phyloP scores from a whole-genome alignment of 495 filamentous ascomycete genomes.

The Apodospora peruviana region DNA sequence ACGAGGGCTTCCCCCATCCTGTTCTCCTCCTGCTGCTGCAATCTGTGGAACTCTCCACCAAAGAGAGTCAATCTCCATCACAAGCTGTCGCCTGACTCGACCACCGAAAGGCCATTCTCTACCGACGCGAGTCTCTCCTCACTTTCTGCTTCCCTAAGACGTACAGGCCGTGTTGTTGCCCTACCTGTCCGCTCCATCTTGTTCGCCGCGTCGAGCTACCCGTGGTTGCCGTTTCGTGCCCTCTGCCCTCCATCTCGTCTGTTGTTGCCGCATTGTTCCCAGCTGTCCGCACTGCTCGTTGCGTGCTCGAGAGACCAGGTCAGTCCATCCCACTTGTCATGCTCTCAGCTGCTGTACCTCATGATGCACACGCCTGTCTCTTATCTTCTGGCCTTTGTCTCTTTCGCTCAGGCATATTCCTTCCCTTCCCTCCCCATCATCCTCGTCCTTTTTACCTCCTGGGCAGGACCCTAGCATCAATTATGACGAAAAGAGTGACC shows the following conservation, averaged over 20 bases:
- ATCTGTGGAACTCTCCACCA: too few species aligned
- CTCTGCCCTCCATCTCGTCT: conserved; percentile 5
- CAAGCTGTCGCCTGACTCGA: conserved; percentile 6
- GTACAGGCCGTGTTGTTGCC: not conserved
- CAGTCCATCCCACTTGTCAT: conserved; percentile 22
- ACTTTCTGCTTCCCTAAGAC: conserved; percentile 4
- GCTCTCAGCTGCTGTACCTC: not conserved
- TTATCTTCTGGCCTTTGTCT: conserved; percentile 18
- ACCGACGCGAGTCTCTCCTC: not conserved
- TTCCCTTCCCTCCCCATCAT: conserved; percentile 6
- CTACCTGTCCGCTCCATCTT: not conserved
- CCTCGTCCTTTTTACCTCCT: conserved; percentile 14
- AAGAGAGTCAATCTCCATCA: conserved; percentile 7
- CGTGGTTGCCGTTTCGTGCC: conserved; percentile 3
- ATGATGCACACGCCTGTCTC: conserved; percentile 10
- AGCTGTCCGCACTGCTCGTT: not conserved
- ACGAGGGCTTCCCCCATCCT: conserved; percentile 17
- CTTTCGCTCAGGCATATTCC: conserved; percentile 1
- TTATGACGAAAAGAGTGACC: conserved; percentile 27
- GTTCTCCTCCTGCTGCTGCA: conserved; percentile 1
- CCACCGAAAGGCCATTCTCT: not conserved
- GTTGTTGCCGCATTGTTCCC: conserved; percentile 9
- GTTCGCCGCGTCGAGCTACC: not conserved
- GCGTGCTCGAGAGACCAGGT: conserved; percentile 33
- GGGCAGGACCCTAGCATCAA: conserved; percentile 24